Base-by-base conservation (phyloP, 2,329 filamentous ascomycete genomes). In the Aspergillus oerlinghausenensis region DNA sequence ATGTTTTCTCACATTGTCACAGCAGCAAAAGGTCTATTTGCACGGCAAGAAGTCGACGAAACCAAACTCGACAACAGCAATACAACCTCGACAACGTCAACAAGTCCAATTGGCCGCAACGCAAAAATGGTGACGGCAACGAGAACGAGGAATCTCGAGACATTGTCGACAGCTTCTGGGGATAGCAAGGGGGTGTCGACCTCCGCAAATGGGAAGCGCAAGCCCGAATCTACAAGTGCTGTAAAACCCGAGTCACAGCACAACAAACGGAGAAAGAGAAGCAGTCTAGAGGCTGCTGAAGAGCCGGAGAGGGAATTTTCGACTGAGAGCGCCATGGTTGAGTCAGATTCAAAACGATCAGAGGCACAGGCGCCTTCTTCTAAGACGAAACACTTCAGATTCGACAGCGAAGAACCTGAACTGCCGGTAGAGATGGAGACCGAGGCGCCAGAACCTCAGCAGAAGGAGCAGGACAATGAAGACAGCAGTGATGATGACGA, bases 1-100 rank as follows among this genome's bases (percentile, higher is more conserved):
- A 76, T 77, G 75, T 75, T 77, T 57, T 71, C 74, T 50, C 68
- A 76, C 38, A 47, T 77, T 54, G 69, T 76, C 52, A 76, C 72
- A 51, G 72, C 72, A 59, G 75, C 75, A 58, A 75, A 74, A 64
- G 73, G 74, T 63, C 60, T 77, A 60, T 75, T 76, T 57, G 61
- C 66, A 60, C 70, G 66, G 65, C 65, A 66, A 50, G 67, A 72
- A 26, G 60, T 67, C 56, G 57, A 67, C 52, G 61, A 65, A 50
- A 40, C 47, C 43, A 51, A 47, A 47, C 52, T 21, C 43, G 54
- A 52, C 55, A 56, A 40, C 49, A 56, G 55, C 51, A 45, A 51
- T 40, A 52, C 23, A 29, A 35, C 35, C n/a, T 25, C 59, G 52
- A 53, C 51, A 23, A 53, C 60, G 43, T 58, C 57, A 52, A 51